Percentiles rank a stretch among this genome's conserved stretches.
Evolutionary conservation across 345 rosid genomes (phyloP).

Genomic region (Nasturtium officinale): DNA sequence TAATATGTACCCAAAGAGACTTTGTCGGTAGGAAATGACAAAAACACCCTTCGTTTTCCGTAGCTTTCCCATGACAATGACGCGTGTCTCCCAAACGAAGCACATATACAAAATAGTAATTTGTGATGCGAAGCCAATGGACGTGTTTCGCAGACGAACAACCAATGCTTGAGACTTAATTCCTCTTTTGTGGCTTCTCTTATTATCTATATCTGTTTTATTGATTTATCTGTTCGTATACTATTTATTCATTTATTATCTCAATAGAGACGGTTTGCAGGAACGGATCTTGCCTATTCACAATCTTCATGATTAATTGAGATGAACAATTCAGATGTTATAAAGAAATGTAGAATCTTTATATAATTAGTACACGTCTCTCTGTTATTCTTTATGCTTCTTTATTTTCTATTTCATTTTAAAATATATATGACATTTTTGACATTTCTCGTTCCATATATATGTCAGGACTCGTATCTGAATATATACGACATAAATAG

Average conservation of each 20-base stretch:
- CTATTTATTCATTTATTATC: neutral
- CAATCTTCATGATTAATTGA: constrained; percentile 22
- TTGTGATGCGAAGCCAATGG: constrained; percentile 33
- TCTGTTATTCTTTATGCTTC: constrained; percentile 20
- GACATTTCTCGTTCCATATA: neutral
- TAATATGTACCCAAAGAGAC: constrained; percentile 29
- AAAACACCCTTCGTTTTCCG: constrained; percentile 22
- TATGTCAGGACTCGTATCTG: constrained; percentile 4
- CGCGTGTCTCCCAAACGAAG: constrained; percentile 39
- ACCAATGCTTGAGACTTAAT: neutral
- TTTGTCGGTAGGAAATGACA: constrained; percentile 11
- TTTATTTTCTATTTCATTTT: neutral
- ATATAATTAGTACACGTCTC: neutral
- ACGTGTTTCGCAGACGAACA: constrained; percentile 38
- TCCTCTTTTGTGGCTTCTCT: constrained; percentile 31
- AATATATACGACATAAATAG: constrained; percentile 8
- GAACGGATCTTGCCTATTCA: constrained; percentile 33
- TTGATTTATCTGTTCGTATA: neutral
- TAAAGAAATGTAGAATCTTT: neutral
- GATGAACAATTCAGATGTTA: constrained; percentile 24
- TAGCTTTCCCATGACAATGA: constrained; percentile 41
- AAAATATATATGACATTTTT: neutral
- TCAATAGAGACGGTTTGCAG: constrained; percentile 29
- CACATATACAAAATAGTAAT: constrained; percentile 37
- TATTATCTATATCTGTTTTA: constrained; percentile 24